Base-by-base conservation (phyloP, 148 eudicot species). In the Agrostemma githago region DNA sequence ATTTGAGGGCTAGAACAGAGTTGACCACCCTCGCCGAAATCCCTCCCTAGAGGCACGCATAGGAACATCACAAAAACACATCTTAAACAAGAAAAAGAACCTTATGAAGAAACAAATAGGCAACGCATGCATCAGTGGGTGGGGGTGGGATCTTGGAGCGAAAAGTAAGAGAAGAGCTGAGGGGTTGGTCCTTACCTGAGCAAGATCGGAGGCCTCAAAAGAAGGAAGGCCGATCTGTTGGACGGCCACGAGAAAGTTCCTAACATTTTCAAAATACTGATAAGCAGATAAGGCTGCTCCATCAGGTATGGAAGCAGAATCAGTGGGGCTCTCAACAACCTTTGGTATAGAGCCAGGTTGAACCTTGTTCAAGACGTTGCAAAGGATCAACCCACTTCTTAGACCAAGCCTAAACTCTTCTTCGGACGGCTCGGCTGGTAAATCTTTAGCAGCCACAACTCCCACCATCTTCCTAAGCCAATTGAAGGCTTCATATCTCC, bases 151-250 rank as follows among this genome's bases (percentile, higher is more conserved):
- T 51, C 56, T 51, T 51, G 56, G 56, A 51, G 56, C 56, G 3
- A 51, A 11, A 51, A 51, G 9, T 51, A 11, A 51, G 56, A 4
- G 56, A 51, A 3, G 56, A 15, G 56, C 56, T 15, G 16, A 2
- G 56, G 11, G 16, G 56, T 12, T 10, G 56, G 59, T 66, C 54
- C 89, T 42, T 84, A 95, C 99, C 79, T 95, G 97, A 74, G 89
- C 99, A 19, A 96, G 89, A 88, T 96, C 99, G 79, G 99, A 96
- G 20, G 92, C 97, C 81, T 96, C 97, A 80, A 96, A 96, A 44
- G 94, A 88, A 70, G 99, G 99, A 63, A 96, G 82, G 51, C 94
- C 94, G 78, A 92, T 61, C 69, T 89, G 87, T 84, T 83, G 88
- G 19, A 85, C 88, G 10, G 96, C 94, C 19, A 90, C 97, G 57